Percentiles rank a stretch among this genome's conserved stretches.
Conservation (phyloP, 208 protist genomes). For the Acanthamoeba lenticulata region DNA sequence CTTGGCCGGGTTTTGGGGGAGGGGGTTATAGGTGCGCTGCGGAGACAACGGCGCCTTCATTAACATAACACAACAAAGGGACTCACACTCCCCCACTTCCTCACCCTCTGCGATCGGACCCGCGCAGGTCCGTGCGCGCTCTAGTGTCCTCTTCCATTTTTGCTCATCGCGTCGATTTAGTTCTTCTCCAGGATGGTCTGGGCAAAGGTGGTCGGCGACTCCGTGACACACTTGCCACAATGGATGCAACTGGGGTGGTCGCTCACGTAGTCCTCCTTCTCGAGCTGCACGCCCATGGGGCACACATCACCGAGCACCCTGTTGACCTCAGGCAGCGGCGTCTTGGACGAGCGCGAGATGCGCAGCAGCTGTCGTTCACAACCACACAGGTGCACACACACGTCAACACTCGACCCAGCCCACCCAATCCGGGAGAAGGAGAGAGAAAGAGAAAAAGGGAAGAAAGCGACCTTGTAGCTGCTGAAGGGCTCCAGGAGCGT, state of each 20-base stretch:
- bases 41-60: too few species aligned
- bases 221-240: conserved; percentile 60
- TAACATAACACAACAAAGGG: too few species aligned
- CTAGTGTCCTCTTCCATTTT: too few species aligned
- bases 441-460: background rate
- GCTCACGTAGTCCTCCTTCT: conserved; percentile 6
- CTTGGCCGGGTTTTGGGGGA: too few species aligned
- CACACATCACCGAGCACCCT: conserved; percentile 63
- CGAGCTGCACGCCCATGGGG: conserved; percentile 55
- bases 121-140: too few species aligned
- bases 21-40: too few species aligned
- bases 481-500: conserved; percentile 48
- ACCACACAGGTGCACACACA: too few species aligned
- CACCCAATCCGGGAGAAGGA: too few species aligned
- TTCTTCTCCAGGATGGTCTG: conserved; percentile 41
- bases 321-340: background rate
- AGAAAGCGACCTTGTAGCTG: conserved; percentile 40
- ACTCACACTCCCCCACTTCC: too few species aligned
- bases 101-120: too few species aligned
- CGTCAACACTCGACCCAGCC: too few species aligned
- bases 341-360: conserved; percentile 19
- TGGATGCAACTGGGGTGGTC: conserved; percentile 53
- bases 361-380: background rate
- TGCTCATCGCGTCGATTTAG: too few species aligned
- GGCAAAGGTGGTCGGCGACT: background rate